Base-by-base conservation (phyloP, 371 early-diverging fungal genomes). In the Syncephalastrum monosporum region DNA sequence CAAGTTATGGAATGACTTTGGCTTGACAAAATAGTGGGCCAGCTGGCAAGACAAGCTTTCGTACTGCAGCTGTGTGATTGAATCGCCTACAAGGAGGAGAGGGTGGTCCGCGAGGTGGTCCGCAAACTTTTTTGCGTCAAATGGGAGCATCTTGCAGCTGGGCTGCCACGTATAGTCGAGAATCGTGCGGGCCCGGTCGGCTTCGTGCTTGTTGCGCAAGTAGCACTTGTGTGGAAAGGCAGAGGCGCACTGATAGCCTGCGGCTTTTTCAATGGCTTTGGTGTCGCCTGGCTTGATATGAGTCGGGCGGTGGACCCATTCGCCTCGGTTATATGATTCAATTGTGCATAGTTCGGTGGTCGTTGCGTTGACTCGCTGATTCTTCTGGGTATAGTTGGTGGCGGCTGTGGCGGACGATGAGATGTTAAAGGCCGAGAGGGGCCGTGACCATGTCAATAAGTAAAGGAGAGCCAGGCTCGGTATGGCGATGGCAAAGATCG, bases 1-100 rank as follows among this genome's bases (percentile, higher is more conserved):
- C 43, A 66, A 25, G 13, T 52, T 33, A 14, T 68, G 62, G n/a
- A 41, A 25, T 10, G 33, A 17, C 24, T 53, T 63, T 49, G 38
- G 52, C 13, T 16, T 15, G 4, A 52, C 47, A 46, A 68, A 41
- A 42, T 71, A 52, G 29, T 64, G 46, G 0, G 71, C 74, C 33
- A 71, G 41, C n/a, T 68, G 29, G 27, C 74, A 74, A 43, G 56
- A 53, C 41, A 70, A 42, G 50, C 71, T 71, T 53, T 74, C 71
- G 50, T 59, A 74, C 59, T 71, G 71, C 4, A 74, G 53, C 44
- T 74, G 68, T 7, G 74, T 71, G 49, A 74, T 74, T 2, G 74
- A 74, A 41, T 74, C 74, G 14, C 76, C 72, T 12, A 75, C 70
- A 24, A 75, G 42, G 8, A 75, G 55, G 1, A 75, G 46, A 6